Base-by-base conservation (phyloP, 805 yeast genomes). In the Cyberlindnera subsufficiens region DNA sequence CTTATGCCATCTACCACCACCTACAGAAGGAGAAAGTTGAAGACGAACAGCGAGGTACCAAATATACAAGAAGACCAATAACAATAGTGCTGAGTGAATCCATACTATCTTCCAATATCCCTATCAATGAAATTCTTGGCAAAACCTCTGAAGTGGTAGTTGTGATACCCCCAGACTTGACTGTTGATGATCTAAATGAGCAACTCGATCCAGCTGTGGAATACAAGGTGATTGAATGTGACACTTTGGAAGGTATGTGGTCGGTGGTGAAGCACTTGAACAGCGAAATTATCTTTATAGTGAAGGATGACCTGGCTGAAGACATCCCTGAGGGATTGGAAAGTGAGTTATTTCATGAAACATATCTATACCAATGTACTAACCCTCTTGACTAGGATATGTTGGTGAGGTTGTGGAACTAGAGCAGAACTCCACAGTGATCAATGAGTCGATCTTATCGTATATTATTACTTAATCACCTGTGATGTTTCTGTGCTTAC, bases 261-360 rank as follows among this genome's bases (percentile, higher is more conserved):
- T 77, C 80, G 31, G 66, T 79, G n/a, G 64, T 77, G 18, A 77
- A 76, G 46, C 82, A 77, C 44, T 40, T 79, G 20, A 58, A 61
- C 18, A 66, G 74, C 30, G 65, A 68, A 17, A 43, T 55, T 7
- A 42, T 67, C 5, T 47, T 65, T 37, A 49, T 64, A 3, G 55
- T 56, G 1, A 36, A 50, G 4, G 56, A 49, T 30, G 69, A 64
- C 22, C 33, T 61, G 8, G 45, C 46, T 2, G 52, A 49, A 0
- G 47, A 42, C 1, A 47, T 66, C 1, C 71, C 71, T 0, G 43
- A 42, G 2, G 69, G 59, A 5, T 37, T 56, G 4, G 57, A 61
- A 36, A 30, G 36, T 34, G 10, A 34, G 36, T 34, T 32, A 32
- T 17, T 17, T 32, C 6, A 18, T 32, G 13, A 16, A 8, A 32